Base-by-base conservation (phyloP, 2,329 filamentous ascomycete genomes). In the Exserohilum turcica region DNA sequence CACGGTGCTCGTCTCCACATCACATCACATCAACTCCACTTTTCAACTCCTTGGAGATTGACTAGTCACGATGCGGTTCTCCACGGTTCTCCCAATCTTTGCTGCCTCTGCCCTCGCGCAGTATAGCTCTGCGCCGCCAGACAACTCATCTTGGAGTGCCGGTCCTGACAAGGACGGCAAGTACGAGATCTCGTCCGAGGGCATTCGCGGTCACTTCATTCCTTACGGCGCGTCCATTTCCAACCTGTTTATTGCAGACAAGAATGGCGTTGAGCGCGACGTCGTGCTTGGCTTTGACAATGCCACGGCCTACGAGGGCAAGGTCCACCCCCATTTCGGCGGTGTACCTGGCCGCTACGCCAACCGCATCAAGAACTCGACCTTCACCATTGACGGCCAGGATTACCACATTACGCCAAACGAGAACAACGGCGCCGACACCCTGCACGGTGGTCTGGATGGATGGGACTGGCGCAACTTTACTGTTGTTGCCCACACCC, bases 381-480 rank as follows among this genome's bases (percentile, higher is more conserved):
- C 82, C 5, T 91, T 91, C 66, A 80, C 77, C 54, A 84, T 91
- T 52, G 87, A 90, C 61, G 87, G 86, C 46, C 74, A 76, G 48
- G 77, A 73, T 3, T 90, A 84, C 72, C 74, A 86, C 55, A 76
- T 89, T 49, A 65, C 77, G 32, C 77, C 86, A 43, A 91, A 91
- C 71, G 87, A 77, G 66, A 73, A 77, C 52, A 63, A 88, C 36
- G 65, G 67, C 48, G 66, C 59, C 13, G 77, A 90, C 74, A 89
- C 86, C 5, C 78, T 91, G 33, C 88, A 91, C 70, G 87, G 88
- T 44, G 87, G 87, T 6, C 80, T 83, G 0, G 79, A 89, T 63
- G 88, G 88, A 39, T 91, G 89, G 87, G 89, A 92, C 71, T 90
- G 73, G 51, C 82, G 88, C 60, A 90, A 92, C 76, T 93, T 89